Conservation (phyloP, 202 grass and related monocot species). For the Brachypodium distachyon region DNA sequence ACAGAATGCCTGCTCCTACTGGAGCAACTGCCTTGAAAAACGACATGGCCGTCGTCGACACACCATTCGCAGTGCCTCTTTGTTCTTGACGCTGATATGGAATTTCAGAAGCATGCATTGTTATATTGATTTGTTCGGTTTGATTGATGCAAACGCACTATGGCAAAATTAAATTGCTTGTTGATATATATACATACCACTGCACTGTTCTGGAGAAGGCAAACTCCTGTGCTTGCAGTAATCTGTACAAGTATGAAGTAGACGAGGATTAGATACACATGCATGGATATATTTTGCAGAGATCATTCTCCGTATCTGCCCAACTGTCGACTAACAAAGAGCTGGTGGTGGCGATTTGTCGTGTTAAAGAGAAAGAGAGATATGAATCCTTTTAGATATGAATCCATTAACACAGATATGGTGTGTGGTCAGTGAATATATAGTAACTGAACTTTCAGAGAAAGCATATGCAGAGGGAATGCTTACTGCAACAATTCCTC, state of each 20-base stretch:
- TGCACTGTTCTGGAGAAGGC: conserved; percentile 73
- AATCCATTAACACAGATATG: too few species aligned
- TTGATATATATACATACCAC: conserved; percentile 46
- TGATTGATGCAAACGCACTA: background rate
- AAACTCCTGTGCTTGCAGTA: conserved; percentile 40
- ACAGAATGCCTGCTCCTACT: conserved; percentile 45
- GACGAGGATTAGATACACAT: background rate
- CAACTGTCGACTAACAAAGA: too few species aligned
- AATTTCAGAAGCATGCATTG: background rate
- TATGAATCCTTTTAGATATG: too few species aligned
- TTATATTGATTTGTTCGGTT: background rate
- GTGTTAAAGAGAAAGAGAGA: too few species aligned
- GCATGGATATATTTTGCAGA: background rate
- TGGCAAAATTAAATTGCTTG: background rate
- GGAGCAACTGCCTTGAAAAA: conserved; percentile 80
- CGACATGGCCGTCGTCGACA: conserved; percentile 71
- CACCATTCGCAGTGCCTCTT: conserved; percentile 84
- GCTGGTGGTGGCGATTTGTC: too few species aligned
- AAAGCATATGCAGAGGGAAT: background rate
- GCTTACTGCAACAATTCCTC: conserved; percentile 21
- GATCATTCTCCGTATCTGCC: too few species aligned
- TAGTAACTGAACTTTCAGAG: background rate
- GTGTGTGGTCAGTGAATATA: background rate
- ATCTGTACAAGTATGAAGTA: conserved; percentile 18
- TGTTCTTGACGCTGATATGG: conserved; percentile 63